Evolutionary conservation across 768 basidiomycete genomes (phyloP), one percentile per base, ranked within the genome.

Genomic region (Mycena galericulata): DNA sequence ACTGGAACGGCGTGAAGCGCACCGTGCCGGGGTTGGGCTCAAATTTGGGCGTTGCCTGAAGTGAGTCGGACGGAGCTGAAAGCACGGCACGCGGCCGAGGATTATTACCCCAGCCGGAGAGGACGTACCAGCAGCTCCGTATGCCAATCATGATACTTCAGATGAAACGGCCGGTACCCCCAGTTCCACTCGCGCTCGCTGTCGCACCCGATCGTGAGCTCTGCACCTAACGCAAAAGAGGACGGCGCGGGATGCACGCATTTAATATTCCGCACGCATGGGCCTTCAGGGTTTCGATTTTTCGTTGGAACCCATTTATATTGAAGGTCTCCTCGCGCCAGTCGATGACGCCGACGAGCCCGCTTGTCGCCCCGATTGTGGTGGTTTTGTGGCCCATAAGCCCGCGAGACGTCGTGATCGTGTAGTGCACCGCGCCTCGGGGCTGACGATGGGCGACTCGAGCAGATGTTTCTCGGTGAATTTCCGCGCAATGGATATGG

Each of bases 1-100:
- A 11, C 17, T 46, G 50, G 22, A 45, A 61, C 4, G 59, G 18
- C n/a, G 50, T 53, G 41, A 67, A 67, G 20, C 51, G 58, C 15
- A 61, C 66, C 17, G 50, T 55, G 38, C 54, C 54, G 3, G 40
- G 53, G 22, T 22, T 22, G 24, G n/a, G 30, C 27, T 43, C 50
- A 11, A 17, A 27, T 2, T 10, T 54, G 0, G 67, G 56, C 4
- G 50, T 53, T 1, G 51, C 68, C 62, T 69, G n/a, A 43, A 20
- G 24, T 17, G 29, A 24, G 27, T 50, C n/a, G n/a, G n/a, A 7
- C 4, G 3, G 18, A 0, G 6, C n/a, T 32, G 2, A n/a, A 18
- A 2, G n/a, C 40, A 18, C 24, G 14, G 10, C 3, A 26, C 24
- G 9, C 12, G 17, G 7, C 14, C 14, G 34, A 36, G 14, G 34